Percentiles rank a stretch among this genome's conserved stretches.
These are phyloP conservation scores for Peronospora belbahrii DNA, from an alignment of 352 stramenopile genomes.

Conservation along the genomic window DNA sequence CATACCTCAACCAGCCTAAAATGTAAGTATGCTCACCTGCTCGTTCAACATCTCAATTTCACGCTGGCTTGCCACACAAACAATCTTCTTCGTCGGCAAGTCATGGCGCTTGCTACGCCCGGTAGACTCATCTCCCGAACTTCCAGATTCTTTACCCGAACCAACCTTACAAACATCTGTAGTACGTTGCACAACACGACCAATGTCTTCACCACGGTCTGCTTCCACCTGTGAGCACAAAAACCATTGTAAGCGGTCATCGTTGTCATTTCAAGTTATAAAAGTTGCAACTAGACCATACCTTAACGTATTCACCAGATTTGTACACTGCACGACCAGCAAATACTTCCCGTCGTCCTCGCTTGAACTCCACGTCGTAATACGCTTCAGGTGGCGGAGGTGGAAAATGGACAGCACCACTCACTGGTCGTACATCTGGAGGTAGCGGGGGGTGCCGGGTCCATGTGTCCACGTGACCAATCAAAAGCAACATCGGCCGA, in stretches of 20 bases:
- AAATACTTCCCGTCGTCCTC: constrained; percentile 87
- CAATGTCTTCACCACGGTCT: constrained; percentile 95
- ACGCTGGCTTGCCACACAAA: constrained; percentile 86
- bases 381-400: constrained; percentile 67
- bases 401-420: constrained; percentile 32
- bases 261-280: background rate
- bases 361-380: constrained; percentile 96
- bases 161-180: constrained; percentile 77
- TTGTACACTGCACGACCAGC: constrained; percentile 81
- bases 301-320: constrained; percentile 92
- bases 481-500: constrained; percentile 59
- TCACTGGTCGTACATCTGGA: constrained; percentile 35
- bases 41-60: constrained; percentile 89
- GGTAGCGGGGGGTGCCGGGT: constrained; percentile 51
- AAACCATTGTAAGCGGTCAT: constrained; percentile 1
- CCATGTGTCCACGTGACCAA: constrained; percentile 40
- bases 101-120: constrained; percentile 58
- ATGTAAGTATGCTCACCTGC: constrained; percentile 38
- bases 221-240: constrained; percentile 87
- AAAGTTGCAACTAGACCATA: constrained; percentile 9
- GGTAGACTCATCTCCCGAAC: constrained; percentile 33
- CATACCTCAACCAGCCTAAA: background rate
- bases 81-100: constrained; percentile 86
- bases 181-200: constrained; percentile 86
- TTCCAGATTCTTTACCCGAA: constrained; percentile 23